These are phyloP conservation scores for Candida endomychidarum DNA, from an alignment of 805 yeast genomes.

Conservation along the genomic window DNA sequence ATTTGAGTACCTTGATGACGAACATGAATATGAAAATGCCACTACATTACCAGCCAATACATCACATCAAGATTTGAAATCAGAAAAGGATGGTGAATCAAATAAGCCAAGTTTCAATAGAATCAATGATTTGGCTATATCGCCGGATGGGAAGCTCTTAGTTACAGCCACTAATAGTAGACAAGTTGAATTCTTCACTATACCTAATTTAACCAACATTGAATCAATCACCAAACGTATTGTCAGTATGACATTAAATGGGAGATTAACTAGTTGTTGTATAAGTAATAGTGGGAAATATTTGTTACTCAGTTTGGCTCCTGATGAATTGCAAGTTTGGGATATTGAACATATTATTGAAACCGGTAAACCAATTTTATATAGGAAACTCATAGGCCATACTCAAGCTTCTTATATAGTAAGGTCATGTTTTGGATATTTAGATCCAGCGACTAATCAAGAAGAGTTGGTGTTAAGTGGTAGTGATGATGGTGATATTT, in stretches of 20 bases:
- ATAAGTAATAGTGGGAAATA: slow-evolving; percentile 54
- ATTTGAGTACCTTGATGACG: slow-evolving; percentile 12
- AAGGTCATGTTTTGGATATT: slow-evolving; percentile 75
- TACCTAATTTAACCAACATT: slow-evolving; percentile 36
- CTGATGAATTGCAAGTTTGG: slow-evolving; percentile 83
- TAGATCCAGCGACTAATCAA: slow-evolving; percentile 31
- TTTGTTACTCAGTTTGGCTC: slow-evolving; percentile 61
- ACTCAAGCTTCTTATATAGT: slow-evolving; percentile 68
- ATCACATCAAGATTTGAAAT: background rate
- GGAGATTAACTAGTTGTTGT: slow-evolving; percentile 63
- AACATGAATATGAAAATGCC: slow-evolving; percentile 11
- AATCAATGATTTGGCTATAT: slow-evolving; percentile 66
- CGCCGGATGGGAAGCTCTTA: slow-evolving; percentile 61
- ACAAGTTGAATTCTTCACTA: slow-evolving; percentile 59
- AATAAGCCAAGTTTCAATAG: slow-evolving; percentile 36
- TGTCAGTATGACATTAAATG: slow-evolving; percentile 51
- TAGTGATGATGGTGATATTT: slow-evolving; percentile 75
- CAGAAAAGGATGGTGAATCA: background rate
- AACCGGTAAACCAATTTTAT: slow-evolving; percentile 44
- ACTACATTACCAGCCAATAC: slow-evolving; percentile 1
- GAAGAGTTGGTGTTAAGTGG: slow-evolving; percentile 78
- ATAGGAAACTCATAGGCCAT: slow-evolving; percentile 69
- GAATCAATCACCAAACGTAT: slow-evolving; percentile 33
- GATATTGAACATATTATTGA: slow-evolving; percentile 47
- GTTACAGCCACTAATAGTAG: slow-evolving; percentile 66